phyloP scores from a whole-genome alignment of 495 filamentous ascomycete genomes.

The Aspergillus avenaceus region DNA sequence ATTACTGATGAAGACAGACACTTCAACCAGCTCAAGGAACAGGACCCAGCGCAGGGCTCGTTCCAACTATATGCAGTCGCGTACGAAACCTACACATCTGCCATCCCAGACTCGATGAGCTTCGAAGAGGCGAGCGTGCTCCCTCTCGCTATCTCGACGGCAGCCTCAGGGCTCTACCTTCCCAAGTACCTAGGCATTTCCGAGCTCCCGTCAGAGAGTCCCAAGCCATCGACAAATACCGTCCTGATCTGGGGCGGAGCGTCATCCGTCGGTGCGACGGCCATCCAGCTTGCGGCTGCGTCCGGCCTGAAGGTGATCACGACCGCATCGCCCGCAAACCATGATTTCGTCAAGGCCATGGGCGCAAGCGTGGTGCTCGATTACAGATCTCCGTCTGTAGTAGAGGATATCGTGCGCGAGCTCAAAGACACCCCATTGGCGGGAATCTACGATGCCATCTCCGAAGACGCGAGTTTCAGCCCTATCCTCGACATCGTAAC shows the following conservation, averaged over 20 bases:
- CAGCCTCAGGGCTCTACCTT: conserved; percentile 47
- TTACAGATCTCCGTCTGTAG: conserved; percentile 40
- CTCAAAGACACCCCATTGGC: conserved; percentile 3
- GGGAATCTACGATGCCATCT: conserved; percentile 16
- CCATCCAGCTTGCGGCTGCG: conserved; percentile 54
- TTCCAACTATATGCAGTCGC: conserved; percentile 49
- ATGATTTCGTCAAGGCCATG: conserved; percentile 41
- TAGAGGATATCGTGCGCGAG: conserved; percentile 15
- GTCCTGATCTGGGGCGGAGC: conserved; percentile 59
- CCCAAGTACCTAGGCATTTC: conserved; percentile 35
- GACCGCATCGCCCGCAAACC: conserved; percentile 48
- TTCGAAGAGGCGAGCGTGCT: conserved; percentile 47
- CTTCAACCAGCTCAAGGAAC: conserved; percentile 3
- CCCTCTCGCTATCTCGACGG: conserved; percentile 52
- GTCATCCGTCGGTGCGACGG: conserved; percentile 51
- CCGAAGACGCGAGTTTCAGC: neutral
- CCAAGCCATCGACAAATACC: conserved; percentile 31
- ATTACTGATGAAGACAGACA: neutral
- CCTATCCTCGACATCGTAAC: neutral
- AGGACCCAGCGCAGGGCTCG: conserved; percentile 22
- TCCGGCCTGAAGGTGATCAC: conserved; percentile 52
- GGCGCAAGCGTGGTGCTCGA: conserved; percentile 54
- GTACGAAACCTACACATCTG: conserved; percentile 27
- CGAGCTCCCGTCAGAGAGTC: conserved; percentile 19
- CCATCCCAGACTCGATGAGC: conserved; percentile 42